Base-by-base conservation (phyloP, 2,329 filamentous ascomycete genomes). In the Venturia nashicola region DNA sequence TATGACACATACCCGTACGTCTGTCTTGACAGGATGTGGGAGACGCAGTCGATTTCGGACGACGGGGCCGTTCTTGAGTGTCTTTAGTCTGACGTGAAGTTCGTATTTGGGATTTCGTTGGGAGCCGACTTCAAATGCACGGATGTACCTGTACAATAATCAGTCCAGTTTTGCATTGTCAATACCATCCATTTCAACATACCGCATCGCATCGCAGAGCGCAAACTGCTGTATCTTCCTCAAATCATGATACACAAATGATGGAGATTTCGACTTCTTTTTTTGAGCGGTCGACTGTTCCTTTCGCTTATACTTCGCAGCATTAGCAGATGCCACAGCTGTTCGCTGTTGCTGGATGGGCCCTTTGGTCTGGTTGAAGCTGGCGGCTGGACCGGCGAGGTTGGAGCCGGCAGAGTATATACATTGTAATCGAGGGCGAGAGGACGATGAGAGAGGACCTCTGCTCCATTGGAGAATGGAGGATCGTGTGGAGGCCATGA, bases 141-240 rank as follows among this genome's bases (percentile, higher is more conserved):
- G 90, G 68, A 99, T 85, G 74, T 96, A 94, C 73, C 91, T 96
- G 68, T 36, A 65, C 36, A 51, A 61, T 64, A n/a, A 63, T 36
- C 63, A 66, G 69, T 59, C 11, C 39, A 20, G 23, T 20, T 48
- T 5, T 63, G 36, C 12, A 59, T 36, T 62, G 18, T 36, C 51
- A 57, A n/a, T 62, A 36, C 32, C 54, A 36, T 36, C 44, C 18
- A 8, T 32, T 48, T 20, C 51, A 27, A 72, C 81, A 65, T 77
- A 91, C 90, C 92, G 85, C 85, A 99, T 94, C 18, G 94, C 95
- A 79, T 99, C 94, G 68, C 90, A 88, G 40, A 99, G 81, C 0
- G 91, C 84, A 72, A 88, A 96, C 71, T 89, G 87, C 43, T 90
- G 81, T 54, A 85, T 83, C 67, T 85, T 79, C 67, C 83, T 83